phyloP scores from a whole-genome alignment of 2,329 filamentous ascomycete genomes.

The Cercospora zeina region DNA sequence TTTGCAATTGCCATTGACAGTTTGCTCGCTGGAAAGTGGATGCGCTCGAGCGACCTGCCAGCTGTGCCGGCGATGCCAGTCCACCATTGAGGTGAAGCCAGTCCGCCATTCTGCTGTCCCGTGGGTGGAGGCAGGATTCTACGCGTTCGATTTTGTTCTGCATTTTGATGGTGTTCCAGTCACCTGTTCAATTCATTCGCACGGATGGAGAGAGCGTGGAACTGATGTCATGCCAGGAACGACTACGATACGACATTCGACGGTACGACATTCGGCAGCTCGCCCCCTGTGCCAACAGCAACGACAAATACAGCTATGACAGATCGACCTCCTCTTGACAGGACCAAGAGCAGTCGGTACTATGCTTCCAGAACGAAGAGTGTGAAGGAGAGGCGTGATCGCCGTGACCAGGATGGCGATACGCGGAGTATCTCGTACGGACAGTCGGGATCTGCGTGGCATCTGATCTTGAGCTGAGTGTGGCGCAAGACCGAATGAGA shows the following conservation, averaged over 20 bases:
- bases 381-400: conserved; percentile 14
- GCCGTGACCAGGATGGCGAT: conserved; percentile 5
- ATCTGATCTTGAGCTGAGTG: conserved; percentile 14
- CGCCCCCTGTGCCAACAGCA: neutral
- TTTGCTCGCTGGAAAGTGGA: conserved; percentile 11
- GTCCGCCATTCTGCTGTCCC: conserved; percentile 17
- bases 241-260: conserved; percentile 1
- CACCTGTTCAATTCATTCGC: conserved; percentile 5
- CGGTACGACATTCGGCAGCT: neutral
- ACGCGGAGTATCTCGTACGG: conserved; percentile 13
- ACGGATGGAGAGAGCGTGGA: conserved; percentile 4
- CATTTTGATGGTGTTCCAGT: conserved; percentile 12
- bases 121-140: conserved; percentile 12
- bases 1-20: conserved; percentile 7
- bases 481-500: neutral
- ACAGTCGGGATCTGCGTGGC: conserved; percentile 15
- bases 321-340: conserved; percentile 7
- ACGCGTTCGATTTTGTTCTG: conserved; percentile 5
- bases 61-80: conserved; percentile 19
- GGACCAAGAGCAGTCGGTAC: conserved; percentile 17
- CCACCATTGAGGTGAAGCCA: conserved; percentile 21
- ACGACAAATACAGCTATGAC: neutral
- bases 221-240: conserved; percentile 10
- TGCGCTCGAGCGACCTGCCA: conserved; percentile 1
- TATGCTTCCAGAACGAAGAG: conserved; percentile 16